Percentiles rank a stretch among this genome's conserved stretches.
These are phyloP conservation scores for Prunus armeniaca DNA, from an alignment of 306 rosid genomes.

Conservation along the genomic window DNA sequence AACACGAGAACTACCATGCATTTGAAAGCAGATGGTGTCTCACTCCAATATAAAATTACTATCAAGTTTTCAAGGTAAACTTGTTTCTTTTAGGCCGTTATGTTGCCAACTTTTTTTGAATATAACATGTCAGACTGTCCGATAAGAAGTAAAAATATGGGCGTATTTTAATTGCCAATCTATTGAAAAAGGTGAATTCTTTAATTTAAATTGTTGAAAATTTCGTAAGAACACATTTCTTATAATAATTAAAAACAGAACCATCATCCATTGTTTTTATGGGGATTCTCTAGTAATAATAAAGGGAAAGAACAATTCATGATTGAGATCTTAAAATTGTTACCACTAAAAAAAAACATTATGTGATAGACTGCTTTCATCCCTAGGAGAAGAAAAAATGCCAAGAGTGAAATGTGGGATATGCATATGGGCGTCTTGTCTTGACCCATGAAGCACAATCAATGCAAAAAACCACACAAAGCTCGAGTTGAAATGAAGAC, in stretches of 20 bases:
- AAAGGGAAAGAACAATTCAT: background rate
- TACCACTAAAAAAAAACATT: background rate
- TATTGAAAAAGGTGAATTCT: background rate
- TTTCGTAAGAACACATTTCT: background rate
- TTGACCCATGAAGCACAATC: conserved; percentile 24
- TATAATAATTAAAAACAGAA: too few species aligned
- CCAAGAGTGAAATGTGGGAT: conserved; percentile 24
- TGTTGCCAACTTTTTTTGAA: background rate
- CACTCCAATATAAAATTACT: background rate
- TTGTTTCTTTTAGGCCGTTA: background rate
- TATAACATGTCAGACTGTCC: background rate
- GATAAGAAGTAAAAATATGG: too few species aligned
- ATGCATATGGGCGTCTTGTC: background rate
- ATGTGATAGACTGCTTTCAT: background rate
- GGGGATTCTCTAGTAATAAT: background rate
- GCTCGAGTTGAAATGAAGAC: conserved; percentile 11
- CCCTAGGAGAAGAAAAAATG: background rate
- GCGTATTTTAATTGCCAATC: fast-evolving
- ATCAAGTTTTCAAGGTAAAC: background rate
- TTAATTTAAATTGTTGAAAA: too few species aligned
- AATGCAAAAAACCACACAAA: conserved; percentile 33
- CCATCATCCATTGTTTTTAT: background rate
- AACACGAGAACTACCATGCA: background rate
- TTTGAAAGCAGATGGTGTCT: background rate
- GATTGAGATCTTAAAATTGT: background rate